Percentiles rank a stretch among this genome's conserved stretches.
Conservation (phyloP, 2,329 filamentous ascomycete genomes). For the Penicillium sp. region DNA sequence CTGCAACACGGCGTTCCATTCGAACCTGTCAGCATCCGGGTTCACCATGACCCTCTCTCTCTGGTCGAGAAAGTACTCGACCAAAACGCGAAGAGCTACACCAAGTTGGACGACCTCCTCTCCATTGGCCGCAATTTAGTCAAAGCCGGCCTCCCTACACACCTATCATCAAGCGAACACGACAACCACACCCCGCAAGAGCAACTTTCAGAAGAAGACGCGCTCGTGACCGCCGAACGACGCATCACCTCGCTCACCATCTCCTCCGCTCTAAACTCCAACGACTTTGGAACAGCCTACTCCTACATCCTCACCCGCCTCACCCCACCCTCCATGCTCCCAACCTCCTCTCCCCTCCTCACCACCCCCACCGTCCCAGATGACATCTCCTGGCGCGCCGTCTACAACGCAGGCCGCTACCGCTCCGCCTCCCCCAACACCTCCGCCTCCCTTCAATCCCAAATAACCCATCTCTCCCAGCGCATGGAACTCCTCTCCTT, state of each 20-base stretch:
- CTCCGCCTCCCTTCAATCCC: constrained; percentile 37
- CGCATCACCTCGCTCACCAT: constrained; percentile 51
- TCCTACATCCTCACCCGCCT: constrained; percentile 66
- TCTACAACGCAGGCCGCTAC: constrained; percentile 63
- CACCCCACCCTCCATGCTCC: constrained; percentile 37
- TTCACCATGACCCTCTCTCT: constrained; percentile 61
- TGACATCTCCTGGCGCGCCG: constrained; percentile 66
- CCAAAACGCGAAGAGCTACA: constrained; percentile 64
- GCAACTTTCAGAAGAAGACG: constrained; percentile 29
- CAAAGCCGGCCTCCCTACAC: constrained; percentile 44
- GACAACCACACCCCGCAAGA: constrained; percentile 12
- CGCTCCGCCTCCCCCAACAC: constrained; percentile 38
- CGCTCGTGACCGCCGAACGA: constrained; percentile 44
- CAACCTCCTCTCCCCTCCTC: constrained; percentile 29
- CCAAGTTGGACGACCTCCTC: constrained; percentile 64
- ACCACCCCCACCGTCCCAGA: constrained; percentile 44
- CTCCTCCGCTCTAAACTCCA: constrained; percentile 45
- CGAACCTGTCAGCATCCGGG: constrained; percentile 67
- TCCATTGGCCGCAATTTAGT: constrained; percentile 63
- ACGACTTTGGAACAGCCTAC: constrained; percentile 63
- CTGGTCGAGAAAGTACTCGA: constrained; percentile 62
- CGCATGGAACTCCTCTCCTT: constrained; percentile 66
- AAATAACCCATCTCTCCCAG: constrained; percentile 61
- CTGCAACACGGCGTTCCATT: constrained; percentile 67
- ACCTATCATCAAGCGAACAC: constrained; percentile 22